Base-by-base conservation (phyloP, 257 asterid species). In the Paraleonurus japonicus region DNA sequence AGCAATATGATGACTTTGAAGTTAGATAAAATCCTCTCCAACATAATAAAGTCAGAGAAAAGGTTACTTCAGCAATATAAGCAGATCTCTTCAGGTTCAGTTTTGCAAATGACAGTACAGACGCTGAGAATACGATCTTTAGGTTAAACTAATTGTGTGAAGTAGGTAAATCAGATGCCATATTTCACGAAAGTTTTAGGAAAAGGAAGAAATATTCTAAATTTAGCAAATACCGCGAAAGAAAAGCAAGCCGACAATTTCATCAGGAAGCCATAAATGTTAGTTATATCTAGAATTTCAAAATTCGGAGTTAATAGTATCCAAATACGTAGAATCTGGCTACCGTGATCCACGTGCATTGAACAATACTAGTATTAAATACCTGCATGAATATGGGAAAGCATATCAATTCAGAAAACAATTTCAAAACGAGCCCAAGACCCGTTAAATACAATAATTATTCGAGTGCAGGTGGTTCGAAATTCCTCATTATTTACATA, bases 401-500 rank as follows among this genome's bases (percentile, higher is more conserved):
- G 17, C 61, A 28, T 20, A 39, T 22, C 61, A 50, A 60, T 16
- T 61, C 64, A 51, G 64, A 75, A 32, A 73, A 16, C 68, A 66
- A 22, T 15, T 15, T 2, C 20, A 5, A 30, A 61, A 35, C 33
- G 9, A 26, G 30, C 30, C 33, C 28, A 57, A 61, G 76, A 60
- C 33, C 54, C 65, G 55, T 39, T 47, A 55, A n/a, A 45, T 13
- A 43, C 35, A 26, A 8, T 17, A 20, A 43, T 28, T 16, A n/a
- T 51, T 1, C 4, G 50, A 60, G 24, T 7, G 41, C 41, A 57
- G 50, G 35, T 9, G 39, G 22, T 55, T 6, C 33, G 30, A 37
- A 65, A 76, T 43, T 57, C 35, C 51, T 54, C 63, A 45, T 76
- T 57, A 70, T 53, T 68, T 28, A 62, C 24, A 22, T 41, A 30